A percentile compares a stretch with the other conserved stretches of the same genome.
Conservation (phyloP, 2,329 filamentous ascomycete genomes). For the Chaetothyriales sp. region DNA sequence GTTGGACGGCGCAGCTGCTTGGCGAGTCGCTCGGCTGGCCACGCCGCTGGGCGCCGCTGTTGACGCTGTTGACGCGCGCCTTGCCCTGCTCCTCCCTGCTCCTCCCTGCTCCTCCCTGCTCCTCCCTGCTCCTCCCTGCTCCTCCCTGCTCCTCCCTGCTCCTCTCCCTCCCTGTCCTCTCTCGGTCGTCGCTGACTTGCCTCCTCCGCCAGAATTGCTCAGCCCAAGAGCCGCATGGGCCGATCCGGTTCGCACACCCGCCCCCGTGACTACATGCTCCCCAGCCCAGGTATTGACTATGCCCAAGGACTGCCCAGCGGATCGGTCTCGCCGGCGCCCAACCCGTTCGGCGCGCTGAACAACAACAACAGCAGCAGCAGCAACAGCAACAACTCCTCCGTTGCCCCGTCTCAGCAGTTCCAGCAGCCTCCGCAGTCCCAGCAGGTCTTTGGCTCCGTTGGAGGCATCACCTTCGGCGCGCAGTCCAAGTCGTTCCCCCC, state of each 20-base stretch:
- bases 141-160: neutral
- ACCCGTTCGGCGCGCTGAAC: constrained; percentile 2
- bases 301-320: neutral
- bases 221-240: constrained; percentile 1
- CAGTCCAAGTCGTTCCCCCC: constrained; percentile 5
- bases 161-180: neutral
- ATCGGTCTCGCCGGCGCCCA: constrained; percentile 7
- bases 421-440: constrained; percentile 2
- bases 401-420: neutral
- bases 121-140: neutral
- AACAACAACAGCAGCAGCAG: too few relatives aligned
- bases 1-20: too few relatives aligned
- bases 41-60: neutral
- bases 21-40: too few relatives aligned
- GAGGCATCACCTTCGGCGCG: constrained; percentile 10
- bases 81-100: neutral
- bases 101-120: neutral
- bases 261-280: neutral
- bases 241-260: neutral
- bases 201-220: constrained; percentile 3
- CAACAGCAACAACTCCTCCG: neutral
- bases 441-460: constrained; percentile 10
- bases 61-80: neutral
- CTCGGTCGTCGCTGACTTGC: neutral
- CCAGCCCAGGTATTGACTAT: neutral